These are phyloP conservation scores for Alternaria ethzedia DNA, from an alignment of 2,329 filamentous ascomycete genomes.

Conservation along the genomic window DNA sequence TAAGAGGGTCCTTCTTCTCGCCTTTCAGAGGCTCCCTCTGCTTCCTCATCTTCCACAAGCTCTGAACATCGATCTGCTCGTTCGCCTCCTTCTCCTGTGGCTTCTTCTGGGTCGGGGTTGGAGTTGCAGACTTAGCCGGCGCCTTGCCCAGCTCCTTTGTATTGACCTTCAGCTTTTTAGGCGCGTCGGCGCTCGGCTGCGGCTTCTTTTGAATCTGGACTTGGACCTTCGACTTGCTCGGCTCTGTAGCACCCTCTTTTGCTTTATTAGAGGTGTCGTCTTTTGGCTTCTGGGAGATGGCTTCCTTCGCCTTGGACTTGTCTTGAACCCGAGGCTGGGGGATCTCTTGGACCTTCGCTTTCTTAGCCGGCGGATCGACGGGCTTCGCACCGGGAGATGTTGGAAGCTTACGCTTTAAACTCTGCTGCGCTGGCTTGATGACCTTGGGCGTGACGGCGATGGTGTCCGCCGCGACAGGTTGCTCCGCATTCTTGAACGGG, in stretches of 20 bases:
- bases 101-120: background rate
- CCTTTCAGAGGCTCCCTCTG: background rate
- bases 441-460: background rate
- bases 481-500: background rate
- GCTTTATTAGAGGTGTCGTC: background rate
- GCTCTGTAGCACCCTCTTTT: background rate
- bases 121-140: background rate
- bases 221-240: background rate
- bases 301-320: background rate
- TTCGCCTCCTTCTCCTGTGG: background rate
- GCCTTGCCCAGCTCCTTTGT: background rate
- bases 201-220: background rate
- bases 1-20: too few relatives aligned
- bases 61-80: background rate
- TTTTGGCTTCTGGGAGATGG: background rate
- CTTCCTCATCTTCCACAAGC: background rate
- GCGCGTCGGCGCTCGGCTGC: background rate
- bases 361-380: background rate
- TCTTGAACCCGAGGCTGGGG: background rate
- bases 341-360: background rate
- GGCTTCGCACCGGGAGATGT: background rate
- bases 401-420: background rate
- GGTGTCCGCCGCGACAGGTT: background rate
- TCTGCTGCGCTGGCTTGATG: background rate
- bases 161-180: background rate